phyloP scores from a whole-genome alignment of 1,139 yeast genomes.

The Nakaseomyces delphensis region DNA sequence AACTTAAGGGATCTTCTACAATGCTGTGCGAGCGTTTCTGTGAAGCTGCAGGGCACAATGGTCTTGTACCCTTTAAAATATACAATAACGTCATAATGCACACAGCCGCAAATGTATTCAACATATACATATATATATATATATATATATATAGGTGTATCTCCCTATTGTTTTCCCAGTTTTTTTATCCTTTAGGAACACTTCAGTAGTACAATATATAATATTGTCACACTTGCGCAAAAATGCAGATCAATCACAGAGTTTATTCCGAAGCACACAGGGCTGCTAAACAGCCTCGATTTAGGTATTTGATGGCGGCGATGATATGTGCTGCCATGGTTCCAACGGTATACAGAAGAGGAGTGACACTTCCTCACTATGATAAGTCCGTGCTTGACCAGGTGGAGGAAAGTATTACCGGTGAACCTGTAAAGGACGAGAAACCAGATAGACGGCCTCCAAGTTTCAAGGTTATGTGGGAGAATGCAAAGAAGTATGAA shows the following conservation, averaged over 20 bases:
- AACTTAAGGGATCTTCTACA: no score
- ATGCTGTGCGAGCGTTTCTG: no score
- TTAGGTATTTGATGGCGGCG: slow-evolving; percentile 22
- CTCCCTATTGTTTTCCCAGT: neutral
- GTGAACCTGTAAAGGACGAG: slow-evolving; percentile 5
- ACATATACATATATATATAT: no score
- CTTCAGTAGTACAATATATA: no score
- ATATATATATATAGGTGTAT: neutral
- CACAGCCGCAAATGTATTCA: no score
- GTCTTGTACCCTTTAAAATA: no score
- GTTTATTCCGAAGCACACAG: slow-evolving; percentile 24
- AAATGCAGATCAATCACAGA: slow-evolving; percentile 22
- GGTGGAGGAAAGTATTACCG: slow-evolving; percentile 3
- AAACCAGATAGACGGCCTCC: neutral
- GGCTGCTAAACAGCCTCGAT: slow-evolving; percentile 20
- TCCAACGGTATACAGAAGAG: slow-evolving; percentile 22
- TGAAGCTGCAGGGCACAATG: no score
- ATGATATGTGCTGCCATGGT: slow-evolving; percentile 24
- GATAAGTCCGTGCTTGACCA: slow-evolving; percentile 7
- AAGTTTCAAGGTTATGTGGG: neutral
- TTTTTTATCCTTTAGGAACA: neutral
- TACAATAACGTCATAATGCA: no score
- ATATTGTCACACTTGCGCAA: neutral
- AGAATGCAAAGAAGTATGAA: slow-evolving; percentile 9
- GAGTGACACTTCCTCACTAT: slow-evolving; percentile 11